Evolutionary conservation across 805 yeast genomes (phyloP), one percentile per base, ranked within the genome.

Genomic region (Cyberlindnera subsufficiens): DNA sequence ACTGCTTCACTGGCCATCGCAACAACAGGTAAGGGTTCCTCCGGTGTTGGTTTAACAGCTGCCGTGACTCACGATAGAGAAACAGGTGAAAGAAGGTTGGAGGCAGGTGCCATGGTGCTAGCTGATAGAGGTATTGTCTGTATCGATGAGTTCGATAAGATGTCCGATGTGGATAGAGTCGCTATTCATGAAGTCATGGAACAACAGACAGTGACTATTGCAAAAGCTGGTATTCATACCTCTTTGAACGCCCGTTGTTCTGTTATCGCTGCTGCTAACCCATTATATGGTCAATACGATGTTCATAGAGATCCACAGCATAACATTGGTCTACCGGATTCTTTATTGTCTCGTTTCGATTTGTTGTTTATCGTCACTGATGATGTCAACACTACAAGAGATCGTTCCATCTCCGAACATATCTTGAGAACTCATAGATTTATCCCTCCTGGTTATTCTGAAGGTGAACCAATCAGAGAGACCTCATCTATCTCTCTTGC

Each of bases 171-270:
- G 22, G 99, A 93, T 68, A 77, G 99, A 61, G 98, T 93, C 40
- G 98, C 98, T 1, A 93, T 93, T 58, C 99, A 93, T 66, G 99
- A 93, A 75, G 99, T 93, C 39, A 93, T 93, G 99, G 99, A 93
- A 69, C 99, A 93, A 68, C 99, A 93, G 65, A 93, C 99, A 0
- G 96, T 91, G 25, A 90, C 98, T 3, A 90, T 91, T 58, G 96
- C 98, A 40, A 91, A 91, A 64, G 99, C 98, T 5, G 99, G 99
- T 50, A 91, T 91, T 56, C 97, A 91, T 64, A 90, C 98, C 3
- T 85, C 98, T 6, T 74, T 91, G 53, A 91, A 91, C 60, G 98
- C 99, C 13, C 79, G 99, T 57, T 91, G 98, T 68, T 85, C 96
- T 25, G 98, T 91, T 15, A 77, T 91, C 52, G 98, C 98, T 1